A percentile compares a stretch with the other conserved stretches of the same genome.
Evolutionary conservation across 345 rosid genomes (phyloP).

Genomic region (Kernera saxatilis): DNA sequence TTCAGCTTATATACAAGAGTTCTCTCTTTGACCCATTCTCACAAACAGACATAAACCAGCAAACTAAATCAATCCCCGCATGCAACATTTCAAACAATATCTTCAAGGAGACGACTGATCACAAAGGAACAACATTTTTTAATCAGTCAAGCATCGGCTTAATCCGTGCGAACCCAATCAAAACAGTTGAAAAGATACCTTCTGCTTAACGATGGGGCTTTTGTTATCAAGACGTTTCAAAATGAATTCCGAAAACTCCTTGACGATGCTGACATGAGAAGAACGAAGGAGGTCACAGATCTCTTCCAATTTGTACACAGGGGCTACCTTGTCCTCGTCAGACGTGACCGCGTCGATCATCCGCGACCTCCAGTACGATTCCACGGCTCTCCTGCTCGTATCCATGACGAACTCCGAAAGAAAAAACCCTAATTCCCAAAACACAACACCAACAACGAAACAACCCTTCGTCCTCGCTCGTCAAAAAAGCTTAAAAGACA

Average conservation of each 20-base stretch:
- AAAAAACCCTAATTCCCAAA: neutral
- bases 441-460: neutral
- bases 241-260: slow-evolving; percentile 80
- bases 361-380: slow-evolving; percentile 95
- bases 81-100: slow-evolving; percentile 13
- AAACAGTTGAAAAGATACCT: slow-evolving; percentile 41
- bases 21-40: slow-evolving; percentile 4
- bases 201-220: slow-evolving; percentile 91
- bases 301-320: slow-evolving; percentile 95
- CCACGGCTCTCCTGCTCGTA: slow-evolving; percentile 99
- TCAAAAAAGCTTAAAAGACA: neutral
- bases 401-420: slow-evolving; percentile 45
- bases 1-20: neutral
- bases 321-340: slow-evolving; percentile 88
- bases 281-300: slow-evolving; percentile 86
- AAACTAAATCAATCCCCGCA: slow-evolving; percentile 3
- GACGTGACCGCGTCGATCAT: slow-evolving; percentile 89
- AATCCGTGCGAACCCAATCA: neutral
- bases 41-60: neutral
- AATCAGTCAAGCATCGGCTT: neutral
- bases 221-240: slow-evolving; percentile 86
- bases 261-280: slow-evolving; percentile 74
- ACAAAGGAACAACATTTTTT: slow-evolving; percentile 1
- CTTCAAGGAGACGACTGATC: neutral
- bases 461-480: slow-evolving; percentile 1